A percentile compares a stretch with the other conserved stretches of the same genome.
phyloP scores from a whole-genome alignment of 306 rosid species.

The Elaeagnus macrophylla region DNA sequence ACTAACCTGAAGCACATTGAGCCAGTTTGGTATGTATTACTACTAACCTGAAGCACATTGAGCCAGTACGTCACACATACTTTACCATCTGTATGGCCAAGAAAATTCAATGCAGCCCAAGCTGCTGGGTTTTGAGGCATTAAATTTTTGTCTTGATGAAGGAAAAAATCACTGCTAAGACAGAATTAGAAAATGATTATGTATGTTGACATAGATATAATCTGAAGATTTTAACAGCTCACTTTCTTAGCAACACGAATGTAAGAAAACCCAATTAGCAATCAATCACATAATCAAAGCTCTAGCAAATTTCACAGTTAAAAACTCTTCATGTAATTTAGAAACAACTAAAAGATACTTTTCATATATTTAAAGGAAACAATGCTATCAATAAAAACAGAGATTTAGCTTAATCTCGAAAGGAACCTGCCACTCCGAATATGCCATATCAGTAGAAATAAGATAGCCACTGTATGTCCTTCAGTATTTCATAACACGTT shows the following conservation, averaged over 20 bases:
- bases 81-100: constrained; percentile 47
- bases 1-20: neutral
- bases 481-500: no score
- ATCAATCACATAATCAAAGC: neutral
- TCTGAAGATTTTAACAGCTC: no score
- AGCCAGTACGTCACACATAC: constrained; percentile 89
- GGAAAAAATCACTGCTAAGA: constrained; percentile 84
- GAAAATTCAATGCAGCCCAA: constrained; percentile 97
- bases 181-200: constrained; percentile 31
- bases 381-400: no score
- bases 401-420: no score
- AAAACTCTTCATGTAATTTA: no score
- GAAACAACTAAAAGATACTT: no score
- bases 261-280: neutral
- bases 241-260: neutral
- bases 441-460: no score
- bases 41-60: constrained; percentile 77
- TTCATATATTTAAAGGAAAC: no score
- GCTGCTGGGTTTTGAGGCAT: constrained; percentile 90
- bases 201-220: constrained; percentile 23
- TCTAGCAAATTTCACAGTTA: no score
- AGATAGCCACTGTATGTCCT: no score
- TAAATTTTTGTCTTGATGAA: constrained; percentile 74
- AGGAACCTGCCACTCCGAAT: no score
- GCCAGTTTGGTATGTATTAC: no score